These are phyloP conservation scores for Crithidia mellificae DNA, from an alignment of 208 protist species.

Conservation along the genomic window DNA sequence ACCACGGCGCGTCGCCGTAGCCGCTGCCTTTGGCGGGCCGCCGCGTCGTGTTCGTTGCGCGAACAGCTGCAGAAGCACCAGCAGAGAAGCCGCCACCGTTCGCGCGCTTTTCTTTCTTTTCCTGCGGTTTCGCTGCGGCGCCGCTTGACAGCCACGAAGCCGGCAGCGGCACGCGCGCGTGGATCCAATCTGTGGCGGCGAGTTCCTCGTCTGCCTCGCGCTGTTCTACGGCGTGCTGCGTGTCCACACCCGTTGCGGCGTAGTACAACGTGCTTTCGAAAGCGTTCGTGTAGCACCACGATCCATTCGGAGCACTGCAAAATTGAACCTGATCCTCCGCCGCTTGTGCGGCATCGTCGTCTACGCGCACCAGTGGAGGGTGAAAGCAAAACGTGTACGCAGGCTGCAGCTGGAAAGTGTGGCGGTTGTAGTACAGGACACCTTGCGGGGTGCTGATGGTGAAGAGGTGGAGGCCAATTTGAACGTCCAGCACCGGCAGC, in stretches of 20 bases:
- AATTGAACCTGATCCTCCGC: constrained; percentile 3
- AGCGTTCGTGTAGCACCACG: constrained; percentile 25
- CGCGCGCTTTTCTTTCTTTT: too few species aligned
- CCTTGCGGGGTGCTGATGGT: constrained; percentile 41
- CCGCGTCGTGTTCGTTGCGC: background rate
- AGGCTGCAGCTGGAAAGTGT: constrained; percentile 17
- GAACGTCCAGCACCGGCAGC: constrained; percentile 28
- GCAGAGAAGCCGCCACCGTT: too few species aligned
- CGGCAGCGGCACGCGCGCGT: constrained; percentile 60
- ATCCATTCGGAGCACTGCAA: constrained; percentile 22
- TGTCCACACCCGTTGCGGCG: constrained; percentile 17
- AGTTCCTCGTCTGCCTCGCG: constrained; percentile 4
- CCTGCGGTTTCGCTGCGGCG: too few species aligned
- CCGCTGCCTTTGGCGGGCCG: constrained; percentile 53
- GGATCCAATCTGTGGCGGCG: constrained; percentile 48
- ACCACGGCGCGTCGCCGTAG: constrained; percentile 72
- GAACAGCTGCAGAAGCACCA: background rate
- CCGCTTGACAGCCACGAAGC: constrained; percentile 43
- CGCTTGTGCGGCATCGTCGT: background rate
- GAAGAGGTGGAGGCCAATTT: constrained; percentile 34
- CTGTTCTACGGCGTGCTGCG: constrained; percentile 20
- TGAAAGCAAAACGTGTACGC: constrained; percentile 8
- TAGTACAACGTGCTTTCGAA: constrained; percentile 18
- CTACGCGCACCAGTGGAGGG: background rate
- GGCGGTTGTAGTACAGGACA: constrained; percentile 23